Base-by-base conservation (phyloP, 139 green algal species). In the Zygnema circumcarinatum region DNA sequence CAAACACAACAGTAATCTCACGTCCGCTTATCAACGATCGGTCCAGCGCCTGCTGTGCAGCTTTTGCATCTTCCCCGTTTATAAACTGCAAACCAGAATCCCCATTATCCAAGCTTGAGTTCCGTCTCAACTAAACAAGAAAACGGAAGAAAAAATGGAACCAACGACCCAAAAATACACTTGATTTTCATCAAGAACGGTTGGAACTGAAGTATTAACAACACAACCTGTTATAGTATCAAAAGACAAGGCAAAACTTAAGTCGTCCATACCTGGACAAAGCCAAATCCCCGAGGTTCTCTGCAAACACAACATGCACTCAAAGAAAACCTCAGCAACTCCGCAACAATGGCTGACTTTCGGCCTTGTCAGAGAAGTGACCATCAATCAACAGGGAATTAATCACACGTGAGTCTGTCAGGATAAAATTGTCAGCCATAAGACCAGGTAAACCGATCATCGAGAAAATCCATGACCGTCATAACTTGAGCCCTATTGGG, bases 1-100 rank as follows among this genome's bases (percentile, higher is more conserved):
- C 87, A 89, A 91, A 91, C 7, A 91, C 87, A 1, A 91, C 87
- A 54, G 87, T 91, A 31, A 91, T 88, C 54, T 91, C 87, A 25
- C 87, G 67, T 47, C 87, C 87, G 20, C 39, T 47, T 32, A 91
- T 56, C 21, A 87, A 67, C 16, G 38, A 88, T 31, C 74, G 40
- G 32, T 91, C 82, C 83, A 91, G 42, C 29, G 88, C 32, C 38
- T 85, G 84, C 81, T 91, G 87, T 2, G 87, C 87, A 2, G 87
- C 87, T 52, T 62, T 47, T 35, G 87, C 87, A n/a, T 90, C 68
- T 41, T 88, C 83, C 20, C 69, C 69, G 36, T 86, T 62, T 29
- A 90, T 38, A 73, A 86, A 91, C 81, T 91, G 74, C 39, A 39
- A 32, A 81, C 2, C 74, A 29, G 20, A 53, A n/a, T 35, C 68